Evolutionary conservation across 106 monocot species (phyloP), one percentile per base, ranked within the genome.

Genomic region (Dioscorea alata): DNA sequence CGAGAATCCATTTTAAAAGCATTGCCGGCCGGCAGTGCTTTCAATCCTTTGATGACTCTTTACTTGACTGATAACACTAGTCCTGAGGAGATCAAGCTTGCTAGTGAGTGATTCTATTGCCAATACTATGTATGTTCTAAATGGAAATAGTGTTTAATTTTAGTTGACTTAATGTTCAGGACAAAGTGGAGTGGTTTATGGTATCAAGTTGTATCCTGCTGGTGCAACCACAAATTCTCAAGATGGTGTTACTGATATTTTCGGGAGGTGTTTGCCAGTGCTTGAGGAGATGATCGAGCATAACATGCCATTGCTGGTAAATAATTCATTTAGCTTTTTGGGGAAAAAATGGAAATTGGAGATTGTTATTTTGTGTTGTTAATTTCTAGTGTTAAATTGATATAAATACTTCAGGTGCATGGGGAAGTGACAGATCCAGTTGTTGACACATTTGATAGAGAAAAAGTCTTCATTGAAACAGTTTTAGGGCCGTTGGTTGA

Each of bases 171-270:
- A 35, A 48, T 50, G 63, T 59, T 65, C 61, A 99, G 97, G 80
- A 69, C 76, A 70, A 24, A 99, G 92, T 63, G 97, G 92, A 66
- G 87, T 92, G 10, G 83, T 99, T 49, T 86, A 69, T 81, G 97
- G 81, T 66, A 87, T 99, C 57, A 99, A 99, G 67, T 69, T 99
- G 42, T 99, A 99, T 76, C 97, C 92, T 75, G 89, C 92, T 75
- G 97, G 97, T 52, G 97, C 92, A 49, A 99, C 97, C 59, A 99
- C 97, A 32, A 92, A 99, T 69, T 99, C 92, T 64, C 92, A 99
- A 79, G 86, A 89, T 80, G 97, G 97, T 32, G 97, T 99, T 31
- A 92, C 92, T 31, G 97, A 99, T 79, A 85, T 99, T 34, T 99
- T 99, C 76, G 92, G 92, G 21, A 92, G 90, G 77, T 99, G 97